Conservation (phyloP, 2,329 filamentous ascomycete species). For the Trichoderma cornu-damae region DNA sequence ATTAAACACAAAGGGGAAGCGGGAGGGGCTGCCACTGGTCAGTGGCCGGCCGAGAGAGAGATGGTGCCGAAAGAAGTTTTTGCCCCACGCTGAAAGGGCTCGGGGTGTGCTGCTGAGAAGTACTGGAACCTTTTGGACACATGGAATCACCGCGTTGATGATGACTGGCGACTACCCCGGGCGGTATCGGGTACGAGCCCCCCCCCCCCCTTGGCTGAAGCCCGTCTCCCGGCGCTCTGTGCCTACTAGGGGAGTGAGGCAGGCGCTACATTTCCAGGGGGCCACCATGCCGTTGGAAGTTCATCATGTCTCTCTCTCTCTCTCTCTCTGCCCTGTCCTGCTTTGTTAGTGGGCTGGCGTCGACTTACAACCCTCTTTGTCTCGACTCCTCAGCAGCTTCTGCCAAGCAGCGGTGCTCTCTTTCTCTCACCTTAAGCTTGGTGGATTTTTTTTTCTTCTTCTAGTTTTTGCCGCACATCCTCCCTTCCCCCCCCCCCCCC, state of each 20-base stretch:
- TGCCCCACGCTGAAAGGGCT: not conserved
- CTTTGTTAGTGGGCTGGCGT: not conserved
- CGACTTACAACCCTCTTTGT: conserved; percentile 8
- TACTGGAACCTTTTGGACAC: conserved; percentile 1
- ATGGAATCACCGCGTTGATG: not conserved
- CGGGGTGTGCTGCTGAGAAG: not conserved
- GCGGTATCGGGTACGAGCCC: not conserved
- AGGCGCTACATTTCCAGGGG: not conserved
- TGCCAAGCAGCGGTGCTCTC: not conserved
- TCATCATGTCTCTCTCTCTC: not conserved
- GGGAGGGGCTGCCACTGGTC: conserved; percentile 24
- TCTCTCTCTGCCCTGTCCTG: too few species aligned
- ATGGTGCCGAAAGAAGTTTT: not conserved
- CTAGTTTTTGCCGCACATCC: not conserved
- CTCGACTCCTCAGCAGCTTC: not conserved
- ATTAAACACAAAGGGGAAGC: conserved; percentile 27
- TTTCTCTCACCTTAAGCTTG: not conserved
- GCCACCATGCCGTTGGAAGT: not conserved
- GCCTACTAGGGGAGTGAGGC: not conserved
- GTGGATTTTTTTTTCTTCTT: not conserved
- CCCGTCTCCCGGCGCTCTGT: not conserved
- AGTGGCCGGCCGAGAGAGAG: conserved; percentile 20
- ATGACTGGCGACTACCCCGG: not conserved
- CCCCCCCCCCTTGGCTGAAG: not conserved
- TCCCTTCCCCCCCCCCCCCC: too few species aligned